A percentile compares a stretch with the other conserved stretches of the same genome.
These are phyloP conservation scores for Neoarthrinium moseri DNA, from an alignment of 2,329 filamentous ascomycete genomes.

Conservation along the genomic window DNA sequence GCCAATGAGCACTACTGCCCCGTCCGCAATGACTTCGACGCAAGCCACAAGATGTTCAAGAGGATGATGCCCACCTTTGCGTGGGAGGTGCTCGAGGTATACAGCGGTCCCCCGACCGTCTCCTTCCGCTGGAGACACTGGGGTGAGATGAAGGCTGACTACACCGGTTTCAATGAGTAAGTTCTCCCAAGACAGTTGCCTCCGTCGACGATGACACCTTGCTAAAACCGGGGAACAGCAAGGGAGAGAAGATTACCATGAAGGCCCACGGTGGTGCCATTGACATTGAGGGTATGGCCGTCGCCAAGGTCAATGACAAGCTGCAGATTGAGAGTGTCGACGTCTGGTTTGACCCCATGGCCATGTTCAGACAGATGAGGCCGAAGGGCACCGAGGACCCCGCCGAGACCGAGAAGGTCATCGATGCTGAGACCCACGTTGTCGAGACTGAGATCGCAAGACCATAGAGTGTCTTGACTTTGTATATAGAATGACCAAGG, in stretches of 20 bases:
- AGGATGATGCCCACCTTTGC: slow-evolving; percentile 72
- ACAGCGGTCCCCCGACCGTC: slow-evolving; percentile 61
- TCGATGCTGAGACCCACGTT: slow-evolving; percentile 1
- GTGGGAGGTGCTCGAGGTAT: slow-evolving; percentile 71
- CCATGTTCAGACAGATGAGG: slow-evolving; percentile 65
- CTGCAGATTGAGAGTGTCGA: slow-evolving; percentile 58
- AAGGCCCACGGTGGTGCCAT: slow-evolving; percentile 61
- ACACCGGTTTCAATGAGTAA: slow-evolving; percentile 62
- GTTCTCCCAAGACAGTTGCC: slow-evolving; percentile 28
- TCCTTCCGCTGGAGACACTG: slow-evolving; percentile 68
- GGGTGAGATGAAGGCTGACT: slow-evolving; percentile 66
- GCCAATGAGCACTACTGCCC: slow-evolving; percentile 65
- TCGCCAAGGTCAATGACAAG: slow-evolving; percentile 61
- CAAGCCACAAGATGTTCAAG: slow-evolving; percentile 71
- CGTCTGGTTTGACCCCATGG: slow-evolving; percentile 65
- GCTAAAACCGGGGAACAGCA: slow-evolving; percentile 36
- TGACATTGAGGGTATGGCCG: slow-evolving; percentile 62
- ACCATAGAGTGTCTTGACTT: no score
- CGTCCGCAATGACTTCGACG: slow-evolving; percentile 57
- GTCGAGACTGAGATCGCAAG: slow-evolving; percentile 28
- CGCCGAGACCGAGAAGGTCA: not conserved
- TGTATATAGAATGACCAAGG: no score
- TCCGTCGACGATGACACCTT: not conserved
- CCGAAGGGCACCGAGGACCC: slow-evolving; percentile 9
- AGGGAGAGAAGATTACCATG: slow-evolving; percentile 60